These are phyloP conservation scores for Sicyos edulis DNA, from an alignment of 306 rosid genomes.

Conservation along the genomic window DNA sequence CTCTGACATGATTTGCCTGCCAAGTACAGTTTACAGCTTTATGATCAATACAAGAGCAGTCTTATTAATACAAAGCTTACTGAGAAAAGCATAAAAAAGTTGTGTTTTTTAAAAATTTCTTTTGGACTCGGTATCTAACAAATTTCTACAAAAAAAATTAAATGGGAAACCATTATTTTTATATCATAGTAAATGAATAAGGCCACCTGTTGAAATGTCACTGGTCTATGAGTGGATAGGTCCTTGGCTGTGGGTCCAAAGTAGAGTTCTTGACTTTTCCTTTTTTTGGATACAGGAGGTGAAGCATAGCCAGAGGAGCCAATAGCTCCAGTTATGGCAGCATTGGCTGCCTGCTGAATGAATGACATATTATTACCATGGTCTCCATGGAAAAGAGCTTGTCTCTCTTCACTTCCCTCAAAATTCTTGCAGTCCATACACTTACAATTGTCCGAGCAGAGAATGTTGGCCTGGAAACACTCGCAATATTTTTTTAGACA, in stretches of 20 bases:
- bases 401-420: slow-evolving; percentile 99
- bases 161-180: background rate
- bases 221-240: slow-evolving; percentile 51
- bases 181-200: slow-evolving; percentile 17
- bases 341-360: slow-evolving; percentile 96
- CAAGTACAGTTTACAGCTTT: slow-evolving; percentile 16
- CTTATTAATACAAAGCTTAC: background rate
- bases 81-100: background rate
- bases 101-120: background rate
- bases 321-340: slow-evolving; percentile 98
- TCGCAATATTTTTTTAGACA: slow-evolving; percentile 97
- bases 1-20: slow-evolving; percentile 61
- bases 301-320: slow-evolving; percentile 88
- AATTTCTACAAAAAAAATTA: background rate
- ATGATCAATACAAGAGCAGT: slow-evolving; percentile 5
- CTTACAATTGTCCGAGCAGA: slow-evolving; percentile 96
- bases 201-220: slow-evolving; percentile 74
- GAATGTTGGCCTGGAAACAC: slow-evolving; percentile 98
- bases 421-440: slow-evolving; percentile 99
- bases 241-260: slow-evolving; percentile 69
- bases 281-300: slow-evolving; percentile 75
- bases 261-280: slow-evolving; percentile 69
- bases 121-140: background rate
- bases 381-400: slow-evolving; percentile 89
- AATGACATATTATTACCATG: slow-evolving; percentile 63